These are phyloP conservation scores for Pisolithus marmoratus DNA, from an alignment of 768 basidiomycete genomes.

Conservation along the genomic window DNA sequence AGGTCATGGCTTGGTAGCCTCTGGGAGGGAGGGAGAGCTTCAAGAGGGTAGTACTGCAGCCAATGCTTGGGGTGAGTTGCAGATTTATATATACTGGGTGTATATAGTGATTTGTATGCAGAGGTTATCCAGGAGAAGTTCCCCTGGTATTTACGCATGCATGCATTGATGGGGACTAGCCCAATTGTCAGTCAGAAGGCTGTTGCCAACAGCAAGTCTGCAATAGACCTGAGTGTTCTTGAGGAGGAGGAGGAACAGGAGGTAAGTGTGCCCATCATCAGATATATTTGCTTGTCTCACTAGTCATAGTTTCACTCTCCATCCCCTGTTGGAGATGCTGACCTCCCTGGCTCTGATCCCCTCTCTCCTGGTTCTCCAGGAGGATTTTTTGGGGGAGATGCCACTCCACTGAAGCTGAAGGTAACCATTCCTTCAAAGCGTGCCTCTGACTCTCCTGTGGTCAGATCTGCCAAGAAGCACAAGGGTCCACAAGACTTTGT, in stretches of 20 bases:
- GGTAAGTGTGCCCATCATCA: no score
- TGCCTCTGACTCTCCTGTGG: neutral
- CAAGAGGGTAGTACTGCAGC: conserved; percentile 2
- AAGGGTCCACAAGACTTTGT: no score
- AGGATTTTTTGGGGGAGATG: neutral
- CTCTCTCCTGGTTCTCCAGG: no score
- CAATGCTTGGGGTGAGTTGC: conserved; percentile 1
- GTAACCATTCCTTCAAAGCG: neutral
- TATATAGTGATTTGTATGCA: conserved; percentile 2
- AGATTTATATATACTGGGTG: no score
- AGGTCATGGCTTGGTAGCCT: conserved; percentile 3
- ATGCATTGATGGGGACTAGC: conserved; percentile 17
- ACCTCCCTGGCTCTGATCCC: no score
- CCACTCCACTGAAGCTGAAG: neutral
- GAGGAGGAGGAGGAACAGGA: no score
- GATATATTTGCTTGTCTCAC: no score
- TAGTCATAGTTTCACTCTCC: no score
- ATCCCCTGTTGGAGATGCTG: no score
- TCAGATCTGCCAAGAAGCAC: no score
- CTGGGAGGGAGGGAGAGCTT: conserved; percentile 1
- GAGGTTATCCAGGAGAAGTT: conserved; percentile 18
- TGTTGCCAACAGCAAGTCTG: no score
- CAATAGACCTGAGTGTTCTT: no score
- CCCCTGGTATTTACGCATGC: conserved; percentile 21
- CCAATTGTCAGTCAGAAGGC: conserved; percentile 7